Conservation (phyloP, 805 yeast genomes). For the Kluyveromyces aestuarii region DNA sequence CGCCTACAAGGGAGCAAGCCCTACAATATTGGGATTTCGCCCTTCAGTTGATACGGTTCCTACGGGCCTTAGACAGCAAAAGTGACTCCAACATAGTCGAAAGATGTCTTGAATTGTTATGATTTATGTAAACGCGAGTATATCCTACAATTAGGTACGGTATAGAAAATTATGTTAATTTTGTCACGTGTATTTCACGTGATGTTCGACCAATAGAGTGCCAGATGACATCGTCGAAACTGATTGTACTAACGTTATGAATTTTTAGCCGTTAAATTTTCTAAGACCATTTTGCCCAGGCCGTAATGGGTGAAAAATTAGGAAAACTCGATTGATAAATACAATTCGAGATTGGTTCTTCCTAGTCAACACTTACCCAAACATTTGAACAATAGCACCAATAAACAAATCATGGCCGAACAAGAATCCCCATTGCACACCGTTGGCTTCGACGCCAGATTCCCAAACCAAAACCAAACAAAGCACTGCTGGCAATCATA, state of each 20-base stretch:
- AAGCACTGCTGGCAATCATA: constrained; percentile 98
- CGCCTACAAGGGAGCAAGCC: constrained; percentile 17
- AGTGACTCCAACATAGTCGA: constrained; percentile 18
- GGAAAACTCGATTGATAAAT: background rate
- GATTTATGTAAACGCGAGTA: background rate
- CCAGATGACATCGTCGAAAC: background rate
- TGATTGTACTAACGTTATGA: background rate
- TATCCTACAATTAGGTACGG: background rate
- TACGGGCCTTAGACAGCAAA: constrained; percentile 23
- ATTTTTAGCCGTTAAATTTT: background rate
- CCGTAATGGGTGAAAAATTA: background rate
- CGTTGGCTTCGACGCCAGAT: constrained; percentile 82
- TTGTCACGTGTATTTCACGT: constrained; percentile 5
- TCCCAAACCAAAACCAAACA: constrained; percentile 96
- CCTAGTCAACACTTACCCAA: background rate
- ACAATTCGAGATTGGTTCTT: background rate
- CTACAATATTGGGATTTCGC: constrained; percentile 29
- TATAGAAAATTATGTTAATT: background rate
- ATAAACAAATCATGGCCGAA: constrained; percentile 9
- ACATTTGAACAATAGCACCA: background rate
- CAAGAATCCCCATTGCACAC: constrained; percentile 43
- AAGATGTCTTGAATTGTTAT: constrained; percentile 17
- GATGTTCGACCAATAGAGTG: constrained; percentile 10
- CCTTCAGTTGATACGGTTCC: constrained; percentile 24
- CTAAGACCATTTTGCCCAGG: background rate